phyloP scores from a whole-genome alignment of 2,329 filamentous ascomycete species.

The Penicillium palitans region DNA sequence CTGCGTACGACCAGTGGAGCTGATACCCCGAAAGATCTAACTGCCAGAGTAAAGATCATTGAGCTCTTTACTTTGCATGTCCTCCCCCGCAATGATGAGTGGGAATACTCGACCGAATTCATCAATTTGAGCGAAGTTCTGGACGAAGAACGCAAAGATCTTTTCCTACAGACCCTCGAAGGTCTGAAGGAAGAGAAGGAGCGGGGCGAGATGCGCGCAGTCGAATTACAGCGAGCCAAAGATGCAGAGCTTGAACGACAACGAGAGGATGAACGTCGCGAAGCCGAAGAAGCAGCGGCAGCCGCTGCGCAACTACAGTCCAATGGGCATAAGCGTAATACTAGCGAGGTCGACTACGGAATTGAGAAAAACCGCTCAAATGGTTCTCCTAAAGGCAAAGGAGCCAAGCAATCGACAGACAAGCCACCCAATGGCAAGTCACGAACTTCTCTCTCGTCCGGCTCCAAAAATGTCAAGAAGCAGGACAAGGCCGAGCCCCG shows the following conservation, averaged over 20 bases:
- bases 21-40: constrained; percentile 79
- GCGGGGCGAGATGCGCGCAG: constrained; percentile 64
- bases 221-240: constrained; percentile 63
- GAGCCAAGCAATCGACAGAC: constrained; percentile 28
- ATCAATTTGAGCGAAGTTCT: constrained; percentile 82
- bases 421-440: constrained; percentile 29
- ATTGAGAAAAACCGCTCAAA: constrained; percentile 58
- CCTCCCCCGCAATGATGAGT: constrained; percentile 88
- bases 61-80: constrained; percentile 96
- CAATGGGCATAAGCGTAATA: constrained; percentile 54
- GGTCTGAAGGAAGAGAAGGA: constrained; percentile 80
- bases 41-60: constrained; percentile 83
- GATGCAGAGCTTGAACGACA: constrained; percentile 56
- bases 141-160: constrained; percentile 87
- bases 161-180: constrained; percentile 82
- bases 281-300: constrained; percentile 36
- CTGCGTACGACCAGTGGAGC: constrained; percentile 59
- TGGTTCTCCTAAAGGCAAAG: constrained; percentile 31
- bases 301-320: constrained; percentile 43
- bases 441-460: constrained; percentile 35
- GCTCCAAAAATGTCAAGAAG: constrained; percentile 43
- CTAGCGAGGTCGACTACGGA: constrained; percentile 68
- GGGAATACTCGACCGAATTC: constrained; percentile 92
- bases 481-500: constrained; percentile 35
- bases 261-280: constrained; percentile 46